Percentiles rank a stretch among this genome's conserved stretches.
phyloP scores from a whole-genome alignment of 2,329 filamentous ascomycete species.

The Ascochyta fabae region DNA sequence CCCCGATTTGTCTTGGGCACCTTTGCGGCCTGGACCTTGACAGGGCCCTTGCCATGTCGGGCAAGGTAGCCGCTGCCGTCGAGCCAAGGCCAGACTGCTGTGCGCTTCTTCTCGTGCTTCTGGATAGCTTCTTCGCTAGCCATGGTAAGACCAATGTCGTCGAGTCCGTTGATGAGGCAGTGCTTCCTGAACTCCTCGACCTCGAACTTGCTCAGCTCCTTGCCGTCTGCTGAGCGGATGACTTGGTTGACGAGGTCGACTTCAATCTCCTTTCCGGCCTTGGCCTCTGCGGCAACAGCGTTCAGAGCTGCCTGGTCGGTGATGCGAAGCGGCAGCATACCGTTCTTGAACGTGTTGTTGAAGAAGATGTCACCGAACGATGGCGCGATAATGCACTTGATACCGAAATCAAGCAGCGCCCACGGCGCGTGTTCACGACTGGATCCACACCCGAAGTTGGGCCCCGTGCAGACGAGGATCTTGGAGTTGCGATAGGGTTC shows the following conservation, averaged over 20 bases:
- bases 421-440: conserved; percentile 96
- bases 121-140: conserved; percentile 89
- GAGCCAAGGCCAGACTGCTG: conserved; percentile 83
- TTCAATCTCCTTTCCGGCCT: conserved; percentile 82
- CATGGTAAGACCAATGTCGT: conserved; percentile 95
- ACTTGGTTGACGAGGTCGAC: conserved; percentile 86
- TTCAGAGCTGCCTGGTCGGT: conserved; percentile 70
- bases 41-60: conserved; percentile 61
- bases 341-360: conserved; percentile 99
- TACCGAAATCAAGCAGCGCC: conserved; percentile 95
- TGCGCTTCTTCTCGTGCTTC: conserved; percentile 79
- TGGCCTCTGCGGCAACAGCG: conserved; percentile 76
- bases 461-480: conserved; percentile 88
- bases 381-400: conserved; percentile 90
- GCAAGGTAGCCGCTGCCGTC: conserved; percentile 84
- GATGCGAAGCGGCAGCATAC: conserved; percentile 89
- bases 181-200: conserved; percentile 95
- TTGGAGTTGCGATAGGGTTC: conserved; percentile 83
- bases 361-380: conserved; percentile 94
- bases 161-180: conserved; percentile 89
- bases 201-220: conserved; percentile 78
- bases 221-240: conserved; percentile 77
- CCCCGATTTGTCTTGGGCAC: conserved; percentile 90
- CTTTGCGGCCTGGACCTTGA: conserved; percentile 69
- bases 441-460: conserved; percentile 94